A percentile compares a stretch with the other conserved stretches of the same genome.
These are phyloP conservation scores for Nicotiana benthamiana DNA, from an alignment of 257 asterid species.

Conservation along the genomic window DNA sequence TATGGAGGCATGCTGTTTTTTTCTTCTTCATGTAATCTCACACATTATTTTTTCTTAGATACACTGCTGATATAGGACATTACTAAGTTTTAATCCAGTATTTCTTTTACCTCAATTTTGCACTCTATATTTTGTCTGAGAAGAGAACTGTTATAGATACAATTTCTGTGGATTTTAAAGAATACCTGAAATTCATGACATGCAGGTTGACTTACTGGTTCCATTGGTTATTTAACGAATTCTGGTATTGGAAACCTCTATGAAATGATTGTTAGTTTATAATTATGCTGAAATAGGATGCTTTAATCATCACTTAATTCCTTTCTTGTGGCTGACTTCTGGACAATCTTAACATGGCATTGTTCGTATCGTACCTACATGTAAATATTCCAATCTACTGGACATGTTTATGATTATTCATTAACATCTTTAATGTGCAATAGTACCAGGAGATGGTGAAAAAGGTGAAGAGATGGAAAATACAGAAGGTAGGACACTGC, in stretches of 20 bases:
- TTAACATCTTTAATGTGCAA: slow-evolving; percentile 25
- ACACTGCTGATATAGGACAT: not conserved
- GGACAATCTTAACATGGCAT: not conserved
- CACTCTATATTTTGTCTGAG: not conserved
- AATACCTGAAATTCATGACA: not conserved
- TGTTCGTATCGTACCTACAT: slow-evolving; percentile 2
- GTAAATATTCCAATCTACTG: slow-evolving; percentile 25
- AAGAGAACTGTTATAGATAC: not conserved
- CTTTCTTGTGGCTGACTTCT: not conserved
- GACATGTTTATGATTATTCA: slow-evolving; percentile 34
- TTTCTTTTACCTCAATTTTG: not conserved
- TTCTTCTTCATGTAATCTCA: not conserved
- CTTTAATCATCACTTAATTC: slow-evolving; percentile 1
- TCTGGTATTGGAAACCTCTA: not conserved
- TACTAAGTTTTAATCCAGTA: not conserved
- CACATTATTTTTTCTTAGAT: not conserved
- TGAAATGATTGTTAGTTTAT: not conserved
- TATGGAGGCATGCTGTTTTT: slow-evolving; percentile 9
- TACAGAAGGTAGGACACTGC: slow-evolving; percentile 37
- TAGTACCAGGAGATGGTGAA: slow-evolving; percentile 39
- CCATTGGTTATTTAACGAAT: not conserved
- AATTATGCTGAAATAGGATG: slow-evolving; percentile 1
- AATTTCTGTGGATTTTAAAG: not conserved
- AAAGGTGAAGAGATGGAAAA: slow-evolving; percentile 20
- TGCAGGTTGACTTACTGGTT: not conserved